Conservation (phyloP, 148 eudicot species). For the Tetragonia tetragonoides region DNA sequence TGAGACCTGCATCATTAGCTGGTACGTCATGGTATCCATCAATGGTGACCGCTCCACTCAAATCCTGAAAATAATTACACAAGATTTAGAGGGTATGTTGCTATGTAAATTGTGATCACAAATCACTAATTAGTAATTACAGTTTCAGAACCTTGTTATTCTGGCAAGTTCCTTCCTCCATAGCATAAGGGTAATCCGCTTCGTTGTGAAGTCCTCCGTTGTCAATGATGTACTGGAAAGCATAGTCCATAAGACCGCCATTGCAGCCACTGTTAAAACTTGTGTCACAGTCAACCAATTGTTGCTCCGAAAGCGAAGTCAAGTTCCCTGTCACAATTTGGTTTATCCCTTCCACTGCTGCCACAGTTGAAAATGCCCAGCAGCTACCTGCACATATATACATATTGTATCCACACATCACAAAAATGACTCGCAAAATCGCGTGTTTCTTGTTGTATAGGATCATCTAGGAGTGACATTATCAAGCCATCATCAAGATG, state of each 20-base stretch:
- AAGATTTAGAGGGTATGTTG: background rate
- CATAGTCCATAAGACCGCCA: conserved; percentile 98
- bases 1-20: conserved; percentile 61
- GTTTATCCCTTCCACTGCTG: conserved; percentile 95
- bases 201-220: conserved; percentile 86
- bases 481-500: too few species aligned
- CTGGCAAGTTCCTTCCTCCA: conserved; percentile 98
- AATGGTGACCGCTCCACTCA: conserved; percentile 54
- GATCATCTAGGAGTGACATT: too few species aligned
- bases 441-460: too few species aligned
- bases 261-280: conserved; percentile 73
- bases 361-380: conserved; percentile 99
- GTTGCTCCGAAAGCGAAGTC: conserved; percentile 85
- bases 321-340: conserved; percentile 84
- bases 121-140: background rate
- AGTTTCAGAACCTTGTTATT: conserved; percentile 46
- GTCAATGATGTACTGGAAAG: conserved; percentile 59
- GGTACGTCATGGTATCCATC: conserved; percentile 92
- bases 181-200: conserved; percentile 87
- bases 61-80: conserved; percentile 20
- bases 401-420: too few species aligned
- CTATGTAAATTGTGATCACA: background rate
- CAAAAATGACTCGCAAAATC: too few species aligned
- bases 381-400: conserved; percentile 79
- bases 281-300: conserved; percentile 88